Evolutionary conservation across 2,329 filamentous ascomycete species (phyloP), one percentile per base, ranked within the genome.

Genomic region (Hansfordia pulvinata): DNA sequence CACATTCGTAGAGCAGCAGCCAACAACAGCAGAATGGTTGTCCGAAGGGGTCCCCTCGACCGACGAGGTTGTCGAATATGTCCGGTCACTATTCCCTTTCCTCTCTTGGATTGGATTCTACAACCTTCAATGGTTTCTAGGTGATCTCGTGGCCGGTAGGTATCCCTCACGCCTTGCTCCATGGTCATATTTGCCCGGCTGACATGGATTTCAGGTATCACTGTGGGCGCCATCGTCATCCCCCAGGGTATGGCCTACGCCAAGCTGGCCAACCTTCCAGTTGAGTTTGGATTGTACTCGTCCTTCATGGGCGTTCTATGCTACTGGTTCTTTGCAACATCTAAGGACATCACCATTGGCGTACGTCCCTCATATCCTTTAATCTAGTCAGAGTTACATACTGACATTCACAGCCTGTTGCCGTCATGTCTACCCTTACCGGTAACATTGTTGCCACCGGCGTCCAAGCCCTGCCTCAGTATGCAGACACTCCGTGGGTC

Each of bases 271-370:
- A 68, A 76, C 33, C 64, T 96, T n/a, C 64, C 71, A 1, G 69
- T 78, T 5, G 66, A 96, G 46, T 96, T 76, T 44, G 88, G 88
- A 27, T 67, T 96, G 1, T 93, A 93, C 54, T 90, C 88, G 1
- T 94, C 88, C 1, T 96, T 98, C 47, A 90, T 94, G 68, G 90
- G 88, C 26, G 86, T 93, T 10, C 52, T 93, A 35, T 65, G 93
- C 34, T 98, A 98, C 55, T 96, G 88, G 88, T 80, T 94, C 47
- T 96, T 96, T 45, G 90, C 86, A 18, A 98, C 90, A 0, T 94
- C 88, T 10, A 98, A 96, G 49, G 88, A 98, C 52, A 96, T 98
- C 45, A 94, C 88, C 8, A 96, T 96, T 30, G 88, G 88, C 10
- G 78, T 82, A 62, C 56, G 76, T 67, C 2, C 26, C 10, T 14